These are phyloP conservation scores for Zymoseptoria ardabiliae DNA, from an alignment of 2,329 filamentous ascomycete species.

Conservation along the genomic window DNA sequence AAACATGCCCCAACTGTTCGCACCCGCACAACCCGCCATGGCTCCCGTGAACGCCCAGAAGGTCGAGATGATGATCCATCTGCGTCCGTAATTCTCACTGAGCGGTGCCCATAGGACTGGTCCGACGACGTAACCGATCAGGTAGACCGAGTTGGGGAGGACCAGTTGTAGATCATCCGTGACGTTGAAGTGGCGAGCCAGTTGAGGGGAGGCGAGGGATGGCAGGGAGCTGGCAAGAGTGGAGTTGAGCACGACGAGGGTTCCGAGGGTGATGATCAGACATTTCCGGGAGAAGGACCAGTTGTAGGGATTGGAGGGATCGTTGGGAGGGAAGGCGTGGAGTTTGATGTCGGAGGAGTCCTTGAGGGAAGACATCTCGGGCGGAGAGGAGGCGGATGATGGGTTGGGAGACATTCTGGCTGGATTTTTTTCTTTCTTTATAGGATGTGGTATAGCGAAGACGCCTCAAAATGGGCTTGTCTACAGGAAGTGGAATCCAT, in stretches of 20 bases:
- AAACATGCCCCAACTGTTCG: slow-evolving; percentile 25
- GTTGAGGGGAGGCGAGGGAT: slow-evolving; percentile 52
- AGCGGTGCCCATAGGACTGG: slow-evolving; percentile 38
- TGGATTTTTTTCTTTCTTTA: no score
- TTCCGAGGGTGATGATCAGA: slow-evolving; percentile 45
- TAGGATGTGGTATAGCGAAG: no score
- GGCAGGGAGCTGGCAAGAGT: slow-evolving; percentile 58
- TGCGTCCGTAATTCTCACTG: slow-evolving; percentile 37
- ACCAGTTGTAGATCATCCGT: slow-evolving; percentile 33
- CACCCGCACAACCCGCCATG: slow-evolving; percentile 38
- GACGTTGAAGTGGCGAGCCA: slow-evolving; percentile 50
- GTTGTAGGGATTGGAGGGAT: slow-evolving; percentile 29
- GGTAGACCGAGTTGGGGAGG: slow-evolving; percentile 41
- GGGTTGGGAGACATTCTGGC: no score
- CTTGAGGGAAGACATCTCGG: background rate
- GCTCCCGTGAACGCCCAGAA: slow-evolving; percentile 10
- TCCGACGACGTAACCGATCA: slow-evolving; percentile 36
- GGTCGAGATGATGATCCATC: slow-evolving; percentile 29
- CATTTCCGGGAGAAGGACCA: slow-evolving; percentile 41
- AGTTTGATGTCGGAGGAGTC: slow-evolving; percentile 11
- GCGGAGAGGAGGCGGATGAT: no score
- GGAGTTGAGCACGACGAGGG: slow-evolving; percentile 55
- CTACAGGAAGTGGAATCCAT: no score
- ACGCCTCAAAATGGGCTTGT: no score
- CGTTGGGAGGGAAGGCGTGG: slow-evolving; percentile 33